Base-by-base conservation (phyloP, 2,329 filamentous ascomycete genomes). In the Diaporthe sp. region DNA sequence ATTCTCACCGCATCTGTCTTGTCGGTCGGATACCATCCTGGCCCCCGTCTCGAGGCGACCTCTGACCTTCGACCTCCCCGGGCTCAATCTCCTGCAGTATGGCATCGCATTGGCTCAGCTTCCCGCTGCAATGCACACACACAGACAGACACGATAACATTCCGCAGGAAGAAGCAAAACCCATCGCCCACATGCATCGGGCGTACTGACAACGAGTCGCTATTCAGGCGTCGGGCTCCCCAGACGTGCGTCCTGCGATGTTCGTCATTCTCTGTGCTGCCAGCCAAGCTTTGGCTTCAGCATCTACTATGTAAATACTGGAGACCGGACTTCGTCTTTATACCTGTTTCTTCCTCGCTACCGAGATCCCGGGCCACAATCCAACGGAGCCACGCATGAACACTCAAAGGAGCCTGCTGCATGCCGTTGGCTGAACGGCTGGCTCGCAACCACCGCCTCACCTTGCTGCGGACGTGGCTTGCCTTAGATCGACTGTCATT, bases 401-500 rank as follows among this genome's bases (percentile, higher is more conserved):
- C 25, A 1, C 49, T 73, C 42, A 31, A 39, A 53, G 49, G 49
- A 28, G 31, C 19, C 49, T 61, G 37, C 28, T 49, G 58, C 71
- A 49, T 55, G 58, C 71, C 68, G 19, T 57, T 57, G 25, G 22
- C 58, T 34, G 49, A 22, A 44, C 25, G n/a, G 39, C 71, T 34
- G 19, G 37, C 46, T 62, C 39, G 58, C 58, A 22, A 53, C 49
- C 34, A 8, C 22, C 13, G 46, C 31, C 58, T 65, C 12, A 44
- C 49, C 39, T 25, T 49, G 25, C 31, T 37, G n/a, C 71, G 13
- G 58, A 9, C 31, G 71, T 65, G 71, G 71, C 25, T 44, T 65
- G 57, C 46, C 49, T 55, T 55, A 51, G 37, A 73, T 44, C 31
- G 46, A 37, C 71, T 65, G 71, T 57, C 71, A 73, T 28, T 42